Percentiles rank a stretch among this genome's conserved stretches.
phyloP scores from a whole-genome alignment of 2,329 filamentous ascomycete species.

The Colletotrichum shisoi region DNA sequence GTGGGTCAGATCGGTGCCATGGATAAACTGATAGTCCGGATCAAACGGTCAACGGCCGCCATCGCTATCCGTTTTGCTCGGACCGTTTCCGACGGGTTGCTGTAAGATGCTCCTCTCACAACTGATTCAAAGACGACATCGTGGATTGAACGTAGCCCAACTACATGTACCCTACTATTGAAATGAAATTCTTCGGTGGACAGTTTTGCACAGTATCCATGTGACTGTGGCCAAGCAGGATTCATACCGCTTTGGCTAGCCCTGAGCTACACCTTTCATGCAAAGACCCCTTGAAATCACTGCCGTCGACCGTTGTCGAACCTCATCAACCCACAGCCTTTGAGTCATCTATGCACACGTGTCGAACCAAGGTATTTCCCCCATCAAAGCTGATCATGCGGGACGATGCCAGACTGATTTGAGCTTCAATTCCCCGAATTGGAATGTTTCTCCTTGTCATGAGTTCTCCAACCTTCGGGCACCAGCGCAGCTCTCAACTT shows the following conservation, averaged over 20 bases:
- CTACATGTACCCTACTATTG: too few species aligned
- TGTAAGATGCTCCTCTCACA: not conserved
- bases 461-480: constrained; percentile 22
- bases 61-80: not conserved
- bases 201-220: too few species aligned
- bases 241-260: not conserved
- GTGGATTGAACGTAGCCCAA: not conserved
- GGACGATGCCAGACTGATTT: constrained; percentile 1
- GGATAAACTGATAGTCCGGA: not conserved
- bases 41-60: not conserved
- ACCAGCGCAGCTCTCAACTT: constrained; percentile 30
- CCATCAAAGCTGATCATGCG: constrained; percentile 17
- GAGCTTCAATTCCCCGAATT: constrained; percentile 26
- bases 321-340: constrained; percentile 2
- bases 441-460: constrained; percentile 1
- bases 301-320: constrained; percentile 2
- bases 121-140: not conserved
- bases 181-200: not conserved
- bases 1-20: not conserved
- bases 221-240: too few species aligned
- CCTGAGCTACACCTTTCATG: not conserved
- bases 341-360: constrained; percentile 25
- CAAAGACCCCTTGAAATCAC: not conserved
- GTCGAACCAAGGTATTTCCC: constrained; percentile 9
- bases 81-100: not conserved